Evolutionary conservation across 2,329 filamentous ascomycete genomes (phyloP), one percentile per base, ranked within the genome.

Genomic region (Diplocarpon mali): DNA sequence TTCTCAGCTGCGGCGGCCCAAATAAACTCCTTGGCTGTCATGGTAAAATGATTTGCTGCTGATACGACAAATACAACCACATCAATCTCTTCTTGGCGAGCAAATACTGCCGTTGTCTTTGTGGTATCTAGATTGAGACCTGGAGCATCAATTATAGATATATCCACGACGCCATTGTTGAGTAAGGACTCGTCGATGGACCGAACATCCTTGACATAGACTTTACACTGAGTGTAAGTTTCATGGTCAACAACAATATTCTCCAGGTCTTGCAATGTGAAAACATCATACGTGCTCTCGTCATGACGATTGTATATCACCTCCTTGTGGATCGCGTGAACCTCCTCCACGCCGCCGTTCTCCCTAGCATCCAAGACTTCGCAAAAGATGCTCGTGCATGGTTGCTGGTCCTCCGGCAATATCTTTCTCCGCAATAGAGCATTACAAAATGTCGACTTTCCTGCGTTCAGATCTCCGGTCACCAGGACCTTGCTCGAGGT

Each of bases 391-490:
- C 87, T 92, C 2, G 92, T 98, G 65, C 92, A 98, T 1, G 92
- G 92, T 61, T 96, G 92, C 64, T 98, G 90, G 57, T 98, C 92
- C 65, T 96, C 92, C 0, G 92, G 92, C 3, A 98, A 67, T 24
- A 98, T 77, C 65, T 96, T 96, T 50, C 89, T 79, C 49, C 92
- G 82, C 34, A 98, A 67, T 2, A 98, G 70, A n/a, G 92, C 92
- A 64, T 98, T 98, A 68, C 92, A 98, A 58, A 98, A 98, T 1
- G 92, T 98, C 3, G 92, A 98, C 62, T 98, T 98, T 60, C 92
- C 92, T 8, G 92, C 90, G 60, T 98, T 98, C 43, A 98, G 67
- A 62, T 98, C 92, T 59, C 92, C 92, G 0, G 92, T 98, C 14
- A 98, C 81, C 46, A 98, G 68, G 1, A 98, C 92, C 64, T 98